Conservation (phyloP, 345 rosid genomes). For the Citrus trifoliata region DNA sequence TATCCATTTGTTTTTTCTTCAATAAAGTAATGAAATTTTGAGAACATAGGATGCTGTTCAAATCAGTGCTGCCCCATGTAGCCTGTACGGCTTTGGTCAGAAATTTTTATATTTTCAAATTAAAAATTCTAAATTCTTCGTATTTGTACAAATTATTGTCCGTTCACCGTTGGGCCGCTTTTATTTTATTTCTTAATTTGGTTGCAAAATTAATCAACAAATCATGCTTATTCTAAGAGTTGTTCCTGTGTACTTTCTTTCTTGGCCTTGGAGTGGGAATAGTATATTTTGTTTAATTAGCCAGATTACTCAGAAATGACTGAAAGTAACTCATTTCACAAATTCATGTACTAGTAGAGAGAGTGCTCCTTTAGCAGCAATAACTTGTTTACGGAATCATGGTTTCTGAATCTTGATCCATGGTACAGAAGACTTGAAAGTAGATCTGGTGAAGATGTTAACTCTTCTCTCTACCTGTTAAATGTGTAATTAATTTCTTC, state of each 20-base stretch:
- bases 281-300: not conserved
- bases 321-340: not conserved
- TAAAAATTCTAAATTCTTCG: not conserved
- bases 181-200: not conserved
- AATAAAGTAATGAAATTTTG: constrained; percentile 8
- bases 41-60: constrained; percentile 60
- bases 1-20: constrained; percentile 1
- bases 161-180: not conserved
- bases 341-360: not conserved
- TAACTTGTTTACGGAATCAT: not conserved
- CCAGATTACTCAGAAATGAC: not conserved
- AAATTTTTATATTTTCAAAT: constrained; percentile 4
- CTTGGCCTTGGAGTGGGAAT: not conserved
- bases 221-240: not conserved
- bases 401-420: not conserved
- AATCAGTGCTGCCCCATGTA: constrained; percentile 41
- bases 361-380: not conserved
- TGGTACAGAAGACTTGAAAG: not conserved
- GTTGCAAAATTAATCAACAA: not conserved
- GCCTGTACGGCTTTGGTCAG: constrained; percentile 44
- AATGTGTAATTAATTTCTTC: not conserved
- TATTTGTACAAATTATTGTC: not conserved
- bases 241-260: not conserved
- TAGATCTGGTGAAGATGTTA: not conserved
- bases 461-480: not conserved